These are phyloP conservation scores for Trametes maxima DNA, from an alignment of 768 basidiomycete genomes.

Conservation along the genomic window DNA sequence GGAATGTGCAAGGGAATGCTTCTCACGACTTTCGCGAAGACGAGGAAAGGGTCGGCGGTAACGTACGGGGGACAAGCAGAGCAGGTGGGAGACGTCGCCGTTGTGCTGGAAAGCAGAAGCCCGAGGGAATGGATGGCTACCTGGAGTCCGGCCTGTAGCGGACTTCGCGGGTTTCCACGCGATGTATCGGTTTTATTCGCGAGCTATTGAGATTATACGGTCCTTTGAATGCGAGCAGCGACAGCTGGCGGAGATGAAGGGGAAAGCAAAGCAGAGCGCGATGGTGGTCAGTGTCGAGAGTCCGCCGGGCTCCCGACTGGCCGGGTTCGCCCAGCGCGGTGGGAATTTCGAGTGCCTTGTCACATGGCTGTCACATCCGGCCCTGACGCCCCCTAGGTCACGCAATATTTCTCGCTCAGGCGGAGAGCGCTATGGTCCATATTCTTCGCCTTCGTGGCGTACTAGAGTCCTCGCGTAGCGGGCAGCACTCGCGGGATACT, in stretches of 20 bases:
- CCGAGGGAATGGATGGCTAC: conserved; percentile 19
- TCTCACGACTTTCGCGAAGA: conserved; percentile 21
- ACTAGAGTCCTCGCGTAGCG: background rate
- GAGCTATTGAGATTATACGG: background rate
- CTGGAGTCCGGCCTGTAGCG: background rate
- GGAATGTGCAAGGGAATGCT: conserved; percentile 19
- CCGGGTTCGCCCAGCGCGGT: background rate
- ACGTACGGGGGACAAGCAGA: conserved; percentile 4
- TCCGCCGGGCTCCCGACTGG: background rate
- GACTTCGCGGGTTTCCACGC: conserved; percentile 5
- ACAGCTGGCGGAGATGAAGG: background rate
- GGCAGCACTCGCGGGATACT: background rate
- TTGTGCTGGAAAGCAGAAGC: conserved; percentile 16
- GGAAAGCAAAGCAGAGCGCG: background rate
- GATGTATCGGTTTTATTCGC: background rate
- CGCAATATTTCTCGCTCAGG: background rate
- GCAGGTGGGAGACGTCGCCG: conserved; percentile 21
- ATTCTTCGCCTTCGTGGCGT: background rate
- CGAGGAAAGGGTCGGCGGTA: conserved; percentile 4
- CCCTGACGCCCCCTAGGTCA: conserved; percentile 10
- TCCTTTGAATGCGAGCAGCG: background rate
- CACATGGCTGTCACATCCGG: conserved; percentile 6
- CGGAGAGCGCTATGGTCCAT: background rate
- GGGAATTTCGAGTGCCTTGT: background rate
- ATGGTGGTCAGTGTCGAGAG: background rate